Percentiles rank a stretch among this genome's conserved stretches.
These are phyloP conservation scores for Paramyrothecium roridum DNA, from an alignment of 2,329 filamentous ascomycete species.

Conservation along the genomic window DNA sequence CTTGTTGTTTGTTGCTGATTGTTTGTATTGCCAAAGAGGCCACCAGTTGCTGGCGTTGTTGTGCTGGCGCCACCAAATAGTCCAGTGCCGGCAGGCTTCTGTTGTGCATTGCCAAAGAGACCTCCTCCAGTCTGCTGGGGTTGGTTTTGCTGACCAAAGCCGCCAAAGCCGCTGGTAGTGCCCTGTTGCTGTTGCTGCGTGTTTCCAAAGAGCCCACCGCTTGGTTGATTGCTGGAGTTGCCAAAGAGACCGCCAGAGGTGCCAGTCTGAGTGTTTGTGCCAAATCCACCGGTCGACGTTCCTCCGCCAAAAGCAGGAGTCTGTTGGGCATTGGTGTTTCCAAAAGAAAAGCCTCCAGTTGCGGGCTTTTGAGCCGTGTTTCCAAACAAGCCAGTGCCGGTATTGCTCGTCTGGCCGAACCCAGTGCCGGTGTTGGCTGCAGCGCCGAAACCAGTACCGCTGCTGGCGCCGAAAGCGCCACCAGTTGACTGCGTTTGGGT, in stretches of 20 bases:
- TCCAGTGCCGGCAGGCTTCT: constrained; percentile 31
- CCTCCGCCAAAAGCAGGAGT: constrained; percentile 23
- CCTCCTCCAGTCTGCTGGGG: constrained; percentile 30
- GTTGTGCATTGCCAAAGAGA: constrained; percentile 44
- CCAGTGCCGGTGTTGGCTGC: constrained; percentile 20
- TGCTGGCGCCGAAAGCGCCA: constrained; percentile 34
- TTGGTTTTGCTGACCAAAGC: constrained; percentile 33
- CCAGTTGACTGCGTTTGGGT: constrained; percentile 13
- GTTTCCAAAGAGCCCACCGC: constrained; percentile 40
- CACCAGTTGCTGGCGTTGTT: constrained; percentile 27
- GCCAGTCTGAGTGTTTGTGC: constrained; percentile 19
- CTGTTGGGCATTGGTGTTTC: constrained; percentile 30
- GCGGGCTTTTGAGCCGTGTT: constrained; percentile 31
- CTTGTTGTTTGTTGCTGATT: constrained; percentile 35
- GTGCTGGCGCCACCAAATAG: constrained; percentile 37
- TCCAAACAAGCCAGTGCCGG: constrained; percentile 38
- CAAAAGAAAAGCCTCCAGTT: constrained; percentile 35
- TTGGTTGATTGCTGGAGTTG: constrained; percentile 22
- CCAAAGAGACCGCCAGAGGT: constrained; percentile 39
- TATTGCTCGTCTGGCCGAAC: constrained; percentile 27
- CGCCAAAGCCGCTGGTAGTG: constrained; percentile 19
- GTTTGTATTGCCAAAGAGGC: constrained; percentile 41
- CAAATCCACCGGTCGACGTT: constrained; percentile 21
- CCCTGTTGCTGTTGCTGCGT: constrained; percentile 20
- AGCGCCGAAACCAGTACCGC: constrained; percentile 39